Evolutionary conservation across 495 filamentous ascomycete genomes (phyloP).

Genomic region (Saxophila tyrrhenica): DNA sequence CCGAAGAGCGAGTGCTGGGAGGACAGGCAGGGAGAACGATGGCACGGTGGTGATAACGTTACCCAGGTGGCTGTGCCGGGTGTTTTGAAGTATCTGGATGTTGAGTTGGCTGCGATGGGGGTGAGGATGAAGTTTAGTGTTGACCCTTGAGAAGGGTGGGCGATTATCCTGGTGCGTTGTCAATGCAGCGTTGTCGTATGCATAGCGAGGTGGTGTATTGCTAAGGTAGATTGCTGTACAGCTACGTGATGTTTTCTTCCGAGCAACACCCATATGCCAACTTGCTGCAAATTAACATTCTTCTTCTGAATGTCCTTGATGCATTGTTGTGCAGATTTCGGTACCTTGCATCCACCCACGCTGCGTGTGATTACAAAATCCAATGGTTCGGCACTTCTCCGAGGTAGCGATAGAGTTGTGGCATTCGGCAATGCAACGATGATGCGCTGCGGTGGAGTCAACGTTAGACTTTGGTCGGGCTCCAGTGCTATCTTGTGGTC

Average conservation of each 20-base stretch:
- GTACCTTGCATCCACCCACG: too few species aligned
- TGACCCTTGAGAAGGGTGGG: slow-evolving; percentile 29
- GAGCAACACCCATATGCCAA: too few species aligned
- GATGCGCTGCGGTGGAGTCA: background rate
- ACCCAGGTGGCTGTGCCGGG: slow-evolving; percentile 86
- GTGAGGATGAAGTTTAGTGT: slow-evolving; percentile 83
- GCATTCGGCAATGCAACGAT: background rate
- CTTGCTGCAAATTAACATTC: too few species aligned
- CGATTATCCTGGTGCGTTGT: background rate
- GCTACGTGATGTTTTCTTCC: too few species aligned
- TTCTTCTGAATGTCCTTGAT: too few species aligned
- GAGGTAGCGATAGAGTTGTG: background rate
- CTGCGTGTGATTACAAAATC: background rate
- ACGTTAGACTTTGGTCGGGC: too few species aligned
- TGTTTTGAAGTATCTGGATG: slow-evolving; percentile 84
- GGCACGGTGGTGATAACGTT: slow-evolving; percentile 78
- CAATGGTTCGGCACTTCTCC: background rate
- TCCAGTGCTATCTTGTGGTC: too few species aligned
- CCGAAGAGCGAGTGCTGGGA: slow-evolving; percentile 54
- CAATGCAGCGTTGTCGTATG: too few species aligned
- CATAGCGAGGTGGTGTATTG: too few species aligned
- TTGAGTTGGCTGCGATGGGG: slow-evolving; percentile 89
- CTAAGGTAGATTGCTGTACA: too few species aligned
- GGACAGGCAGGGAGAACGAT: slow-evolving; percentile 70
- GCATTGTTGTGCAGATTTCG: too few species aligned